Conservation (phyloP, 1,139 yeast species). For the Taphrina populina region DNA sequence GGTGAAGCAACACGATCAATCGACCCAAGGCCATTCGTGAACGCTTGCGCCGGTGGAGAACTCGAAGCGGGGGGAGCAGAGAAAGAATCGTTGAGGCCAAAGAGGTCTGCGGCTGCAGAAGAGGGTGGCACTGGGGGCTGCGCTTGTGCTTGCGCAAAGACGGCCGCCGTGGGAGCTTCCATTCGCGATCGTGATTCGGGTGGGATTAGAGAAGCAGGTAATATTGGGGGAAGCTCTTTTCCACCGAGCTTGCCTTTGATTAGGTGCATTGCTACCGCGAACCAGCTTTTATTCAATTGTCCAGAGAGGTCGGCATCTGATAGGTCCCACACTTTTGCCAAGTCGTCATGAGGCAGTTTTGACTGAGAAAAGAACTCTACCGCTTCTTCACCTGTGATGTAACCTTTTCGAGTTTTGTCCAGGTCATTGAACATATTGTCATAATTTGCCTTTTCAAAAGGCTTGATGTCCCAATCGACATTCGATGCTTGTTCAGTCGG, state of each 20-base stretch:
- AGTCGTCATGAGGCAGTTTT: conserved; percentile 74
- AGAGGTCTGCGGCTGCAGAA: conserved; percentile 40
- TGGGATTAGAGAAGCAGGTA: conserved; percentile 45
- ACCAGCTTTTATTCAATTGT: conserved; percentile 72
- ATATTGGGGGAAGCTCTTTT: conserved; percentile 61
- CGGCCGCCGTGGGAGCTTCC: conserved; percentile 36
- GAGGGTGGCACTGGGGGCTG: conserved; percentile 22
- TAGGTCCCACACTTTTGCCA: conserved; percentile 92
- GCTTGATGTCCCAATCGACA: conserved; percentile 66
- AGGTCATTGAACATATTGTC: conserved; percentile 74
- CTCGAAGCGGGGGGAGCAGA: conserved; percentile 45
- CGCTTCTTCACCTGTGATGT: conserved; percentile 53
- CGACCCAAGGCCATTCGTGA: conserved; percentile 33
- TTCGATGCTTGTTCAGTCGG: conserved; percentile 49
- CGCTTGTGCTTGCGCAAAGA: conserved; percentile 31
- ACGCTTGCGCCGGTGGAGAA: conserved; percentile 39
- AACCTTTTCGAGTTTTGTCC: conserved; percentile 40
- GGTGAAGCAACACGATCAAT: conserved; percentile 35
- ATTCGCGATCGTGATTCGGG: conserved; percentile 35
- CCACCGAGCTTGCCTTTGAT: conserved; percentile 84
- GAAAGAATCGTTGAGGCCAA: conserved; percentile 47
- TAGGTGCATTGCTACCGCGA: conserved; percentile 88
- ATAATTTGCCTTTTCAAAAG: conserved; percentile 71
- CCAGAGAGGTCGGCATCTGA: conserved; percentile 90
- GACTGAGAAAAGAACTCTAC: conserved; percentile 89